phyloP scores from a whole-genome alignment of 495 filamentous ascomycete genomes.

The Darksidea phi region DNA sequence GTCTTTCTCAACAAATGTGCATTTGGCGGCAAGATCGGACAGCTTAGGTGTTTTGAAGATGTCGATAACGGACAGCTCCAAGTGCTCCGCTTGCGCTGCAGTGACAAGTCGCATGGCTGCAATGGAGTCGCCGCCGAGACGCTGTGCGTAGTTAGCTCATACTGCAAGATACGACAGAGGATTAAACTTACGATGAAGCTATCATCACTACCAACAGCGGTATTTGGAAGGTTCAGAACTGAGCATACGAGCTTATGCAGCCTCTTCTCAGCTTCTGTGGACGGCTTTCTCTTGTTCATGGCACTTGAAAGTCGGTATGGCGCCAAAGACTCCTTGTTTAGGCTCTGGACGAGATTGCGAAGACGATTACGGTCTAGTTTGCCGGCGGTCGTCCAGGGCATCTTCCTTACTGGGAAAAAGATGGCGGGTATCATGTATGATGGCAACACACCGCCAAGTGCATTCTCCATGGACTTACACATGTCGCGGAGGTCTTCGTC shows the following conservation, averaged over 20 bases:
- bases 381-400: constrained; percentile 17
- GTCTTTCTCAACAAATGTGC: constrained; percentile 9
- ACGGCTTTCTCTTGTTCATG: constrained; percentile 17
- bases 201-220: constrained; percentile 19
- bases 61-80: constrained; percentile 50
- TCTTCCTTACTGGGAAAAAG: constrained; percentile 24
- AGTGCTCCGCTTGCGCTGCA: constrained; percentile 39
- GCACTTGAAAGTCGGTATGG: constrained; percentile 17
- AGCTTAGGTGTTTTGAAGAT: constrained; percentile 53
- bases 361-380: constrained; percentile 29
- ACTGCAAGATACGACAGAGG: neutral
- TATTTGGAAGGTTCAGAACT: constrained; percentile 20
- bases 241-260: constrained; percentile 19
- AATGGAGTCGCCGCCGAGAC: constrained; percentile 30
- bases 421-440: constrained; percentile 33
- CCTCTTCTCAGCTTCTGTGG: constrained; percentile 22
- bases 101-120: constrained; percentile 31
- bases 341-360: constrained; percentile 20
- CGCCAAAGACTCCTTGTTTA: constrained; percentile 22
- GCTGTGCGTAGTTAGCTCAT: constrained; percentile 1
- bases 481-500: constrained; percentile 9
- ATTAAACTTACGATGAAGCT: constrained; percentile 27
- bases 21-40: constrained; percentile 48
- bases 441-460: constrained; percentile 18
- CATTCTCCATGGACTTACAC: constrained; percentile 29